Conservation (phyloP, 2,329 filamentous ascomycete genomes). For the Cladosporium sp. region DNA sequence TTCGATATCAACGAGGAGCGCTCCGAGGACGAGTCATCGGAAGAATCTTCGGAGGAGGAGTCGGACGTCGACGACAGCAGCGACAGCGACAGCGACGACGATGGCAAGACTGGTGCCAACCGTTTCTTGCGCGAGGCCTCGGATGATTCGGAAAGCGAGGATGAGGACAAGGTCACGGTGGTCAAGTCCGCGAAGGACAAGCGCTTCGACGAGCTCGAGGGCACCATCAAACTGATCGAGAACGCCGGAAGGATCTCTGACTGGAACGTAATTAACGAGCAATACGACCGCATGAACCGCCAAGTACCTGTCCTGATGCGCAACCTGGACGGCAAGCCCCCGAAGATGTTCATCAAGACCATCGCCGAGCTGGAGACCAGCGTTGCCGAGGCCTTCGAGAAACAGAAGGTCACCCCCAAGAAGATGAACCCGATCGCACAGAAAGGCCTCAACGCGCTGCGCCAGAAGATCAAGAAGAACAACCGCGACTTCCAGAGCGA, state of each 20-base stretch:
- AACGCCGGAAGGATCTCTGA: slow-evolving; percentile 98
- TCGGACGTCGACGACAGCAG: slow-evolving; percentile 38
- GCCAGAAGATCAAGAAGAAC: slow-evolving; percentile 98
- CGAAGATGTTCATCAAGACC: slow-evolving; percentile 89
- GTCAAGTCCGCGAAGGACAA: slow-evolving; percentile 99
- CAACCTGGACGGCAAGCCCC: slow-evolving; percentile 66
- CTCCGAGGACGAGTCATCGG: slow-evolving; percentile 49
- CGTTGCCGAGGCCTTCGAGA: slow-evolving; percentile 88
- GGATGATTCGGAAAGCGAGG: slow-evolving; percentile 67
- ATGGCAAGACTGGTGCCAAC: slow-evolving; percentile 65
- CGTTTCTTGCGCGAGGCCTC: slow-evolving; percentile 71
- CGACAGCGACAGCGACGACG: slow-evolving; percentile 46
- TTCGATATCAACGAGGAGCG: slow-evolving; percentile 79
- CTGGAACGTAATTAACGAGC: slow-evolving; percentile 73
- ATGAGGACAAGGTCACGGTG: slow-evolving; percentile 78
- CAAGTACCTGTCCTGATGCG: slow-evolving; percentile 42
- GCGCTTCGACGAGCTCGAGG: slow-evolving; percentile 87
- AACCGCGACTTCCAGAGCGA: slow-evolving; percentile 90
- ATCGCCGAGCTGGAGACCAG: slow-evolving; percentile 91
- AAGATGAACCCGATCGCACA: slow-evolving; percentile 98
- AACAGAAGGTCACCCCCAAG: slow-evolving; percentile 93
- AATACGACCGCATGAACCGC: slow-evolving; percentile 61
- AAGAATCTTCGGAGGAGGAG: slow-evolving; percentile 50
- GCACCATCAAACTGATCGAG: slow-evolving; percentile 84
- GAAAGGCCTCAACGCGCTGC: slow-evolving; percentile 91